These are phyloP conservation scores for Bauhinia variegata DNA, from an alignment of 306 rosid species.

Conservation along the genomic window DNA sequence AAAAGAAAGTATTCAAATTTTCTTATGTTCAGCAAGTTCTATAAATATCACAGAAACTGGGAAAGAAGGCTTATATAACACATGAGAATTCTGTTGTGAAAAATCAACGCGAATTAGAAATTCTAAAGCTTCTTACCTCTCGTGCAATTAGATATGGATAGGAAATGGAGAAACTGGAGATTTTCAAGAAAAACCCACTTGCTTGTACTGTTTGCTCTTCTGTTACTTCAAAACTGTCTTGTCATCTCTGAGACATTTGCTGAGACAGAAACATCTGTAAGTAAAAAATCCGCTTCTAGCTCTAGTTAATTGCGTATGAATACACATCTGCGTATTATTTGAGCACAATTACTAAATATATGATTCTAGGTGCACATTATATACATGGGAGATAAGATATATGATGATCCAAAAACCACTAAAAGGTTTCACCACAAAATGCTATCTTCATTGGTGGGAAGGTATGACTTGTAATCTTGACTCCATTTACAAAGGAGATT, in stretches of 20 bases:
- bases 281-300: conserved; percentile 37
- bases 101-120: conserved; percentile 29
- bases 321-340: conserved; percentile 18
- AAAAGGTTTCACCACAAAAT: conserved; percentile 58
- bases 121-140: conserved; percentile 27
- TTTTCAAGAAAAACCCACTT: conserved; percentile 41
- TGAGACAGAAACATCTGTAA: conserved; percentile 53
- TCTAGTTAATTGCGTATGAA: conserved; percentile 21
- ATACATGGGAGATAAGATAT: conserved; percentile 64
- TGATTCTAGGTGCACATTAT: conserved; percentile 70
- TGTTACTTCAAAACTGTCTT: conserved; percentile 50
- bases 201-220: conserved; percentile 46
- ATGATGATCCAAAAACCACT: conserved; percentile 53
- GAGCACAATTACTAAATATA: conserved; percentile 14
- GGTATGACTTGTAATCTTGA: conserved; percentile 47
- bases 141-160: conserved; percentile 45
- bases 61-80: conserved; percentile 32
- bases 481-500: conserved; percentile 25
- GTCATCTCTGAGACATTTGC: conserved; percentile 40
- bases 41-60: conserved; percentile 18
- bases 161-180: conserved; percentile 44
- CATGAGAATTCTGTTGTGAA: conserved; percentile 8
- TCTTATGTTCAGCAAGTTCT: conserved; percentile 27
- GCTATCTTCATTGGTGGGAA: conserved; percentile 64
- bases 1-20: conserved; percentile 41